phyloP scores from a whole-genome alignment of 129 eudicot genomes.

The Arctium minus region DNA sequence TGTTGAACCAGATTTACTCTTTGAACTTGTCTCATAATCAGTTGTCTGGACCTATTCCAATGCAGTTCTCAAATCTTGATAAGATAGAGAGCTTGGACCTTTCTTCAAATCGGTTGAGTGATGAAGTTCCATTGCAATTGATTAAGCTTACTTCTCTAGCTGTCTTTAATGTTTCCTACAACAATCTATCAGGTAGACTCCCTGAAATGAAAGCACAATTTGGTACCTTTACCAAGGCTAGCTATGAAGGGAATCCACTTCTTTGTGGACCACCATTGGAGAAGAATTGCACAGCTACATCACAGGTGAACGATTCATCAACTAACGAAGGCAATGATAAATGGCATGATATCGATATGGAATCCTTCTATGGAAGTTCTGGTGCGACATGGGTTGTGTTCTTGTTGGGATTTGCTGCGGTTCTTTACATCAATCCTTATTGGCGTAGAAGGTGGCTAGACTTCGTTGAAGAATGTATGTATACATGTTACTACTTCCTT shows the following conservation, averaged over 20 bases:
- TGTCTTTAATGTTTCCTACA: conserved; percentile 15
- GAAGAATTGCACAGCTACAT: neutral
- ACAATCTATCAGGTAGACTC: conserved; percentile 20
- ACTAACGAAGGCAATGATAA: neutral
- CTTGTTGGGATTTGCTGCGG: too few species aligned
- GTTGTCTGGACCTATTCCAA: conserved; percentile 17
- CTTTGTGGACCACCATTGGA: conserved; percentile 10
- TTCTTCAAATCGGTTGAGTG: conserved; percentile 11
- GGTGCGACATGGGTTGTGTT: neutral
- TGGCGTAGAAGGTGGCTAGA: neutral
- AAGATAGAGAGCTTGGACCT: conserved; percentile 21
- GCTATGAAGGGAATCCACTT: conserved; percentile 22
- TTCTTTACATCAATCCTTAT: too few species aligned
- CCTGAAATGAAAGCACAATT: conserved; percentile 19
- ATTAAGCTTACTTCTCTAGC: neutral
- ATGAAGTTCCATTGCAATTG: conserved; percentile 10
- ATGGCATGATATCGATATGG: conserved; percentile 19
- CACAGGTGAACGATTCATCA: neutral
- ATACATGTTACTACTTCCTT: conserved; percentile 2
- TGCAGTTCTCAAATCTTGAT: conserved; percentile 1
- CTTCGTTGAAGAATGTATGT: conserved; percentile 3
- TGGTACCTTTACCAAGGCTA: conserved; percentile 4
- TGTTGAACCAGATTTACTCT: neutral
- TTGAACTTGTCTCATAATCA: conserved; percentile 31
- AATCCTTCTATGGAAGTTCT: conserved; percentile 14